phyloP scores from a whole-genome alignment of 305 asterid genomes.

The Striga hermonthica region DNA sequence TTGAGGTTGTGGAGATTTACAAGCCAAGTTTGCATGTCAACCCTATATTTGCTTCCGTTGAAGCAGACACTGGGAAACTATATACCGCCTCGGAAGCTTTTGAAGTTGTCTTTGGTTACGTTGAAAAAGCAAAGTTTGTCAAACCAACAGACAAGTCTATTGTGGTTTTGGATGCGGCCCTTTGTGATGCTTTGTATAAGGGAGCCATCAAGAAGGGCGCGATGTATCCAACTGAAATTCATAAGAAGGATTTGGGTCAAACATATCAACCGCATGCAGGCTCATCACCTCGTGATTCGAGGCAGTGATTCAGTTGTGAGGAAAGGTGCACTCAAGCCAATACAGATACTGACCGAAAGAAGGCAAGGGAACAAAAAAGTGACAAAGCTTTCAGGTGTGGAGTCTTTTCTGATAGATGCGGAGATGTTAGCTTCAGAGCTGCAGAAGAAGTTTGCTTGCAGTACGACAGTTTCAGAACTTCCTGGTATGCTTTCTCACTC shows the following conservation, averaged over 20 bases:
- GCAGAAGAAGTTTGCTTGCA: conserved; percentile 96
- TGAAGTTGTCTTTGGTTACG: conserved; percentile 67
- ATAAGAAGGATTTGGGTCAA: conserved; percentile 73
- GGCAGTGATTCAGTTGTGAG: conserved; percentile 63
- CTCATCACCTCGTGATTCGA: conserved; percentile 69
- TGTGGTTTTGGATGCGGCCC: conserved; percentile 67
- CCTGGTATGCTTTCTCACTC: conserved; percentile 55
- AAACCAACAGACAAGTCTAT: conserved; percentile 61
- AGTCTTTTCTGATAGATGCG: conserved; percentile 73
- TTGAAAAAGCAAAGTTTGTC: conserved; percentile 80
- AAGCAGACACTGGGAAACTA: conserved; percentile 60
- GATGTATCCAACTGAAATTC: conserved; percentile 83
- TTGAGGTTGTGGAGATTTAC: conserved; percentile 74
- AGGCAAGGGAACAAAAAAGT: conserved; percentile 95
- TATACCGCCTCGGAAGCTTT: conserved; percentile 78
- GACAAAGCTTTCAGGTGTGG: conserved; percentile 87
- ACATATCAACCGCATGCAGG: conserved; percentile 84
- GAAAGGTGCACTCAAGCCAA: conserved; percentile 81
- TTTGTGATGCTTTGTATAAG: conserved; percentile 89
- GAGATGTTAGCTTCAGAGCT: conserved; percentile 89
- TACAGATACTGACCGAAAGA: conserved; percentile 89
- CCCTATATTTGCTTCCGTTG: conserved; percentile 66
- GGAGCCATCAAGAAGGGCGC: conserved; percentile 91
- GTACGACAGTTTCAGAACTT: conserved; percentile 83
- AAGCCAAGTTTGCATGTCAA: conserved; percentile 83